Base-by-base conservation (phyloP, 495 filamentous ascomycete genomes). In the Penicillium samsonianum region DNA sequence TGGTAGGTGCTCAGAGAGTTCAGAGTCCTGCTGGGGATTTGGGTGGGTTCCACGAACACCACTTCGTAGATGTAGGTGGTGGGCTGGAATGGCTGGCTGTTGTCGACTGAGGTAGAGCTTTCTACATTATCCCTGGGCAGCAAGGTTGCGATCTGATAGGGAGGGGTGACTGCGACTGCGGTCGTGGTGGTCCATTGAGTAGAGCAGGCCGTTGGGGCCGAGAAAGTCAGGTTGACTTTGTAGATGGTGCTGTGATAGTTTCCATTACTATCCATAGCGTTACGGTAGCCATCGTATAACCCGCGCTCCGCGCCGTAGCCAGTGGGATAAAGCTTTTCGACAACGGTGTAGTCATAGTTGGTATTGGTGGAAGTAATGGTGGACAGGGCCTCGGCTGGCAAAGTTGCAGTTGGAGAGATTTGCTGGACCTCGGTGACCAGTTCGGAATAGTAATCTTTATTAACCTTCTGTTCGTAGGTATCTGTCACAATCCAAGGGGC, bases 401-500 rank as follows among this genome's bases (percentile, higher is more conserved):
- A 58, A 0, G 65, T 71, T 11, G 63, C 62, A 0, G 65, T 69
- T 1, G 64, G 65, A 4, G 63, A 53, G 44, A 72, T 67, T 19
- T 61, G 23, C 19, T 70, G 50, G 17, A 68, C 60, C 20, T 43
- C 42, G 0, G 65, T 68, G 16, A 53, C 52, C 4, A 56, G 23
- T 2, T 38, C 26, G 9, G 53, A 38, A 22, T 61, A 56, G 56
- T 58, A 55, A 40, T 64, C 9, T 4, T 63, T 65, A 5, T 33
- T 46, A 33, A 52, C 22, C 2, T 57, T 46, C 26, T 63, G 47
- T 51, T 73, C 58, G 19, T 64, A 73, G 45, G 55, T 30, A 16
- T 65, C 65, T 3, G 72, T 74, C 25, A 69, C 65, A 20, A 73
- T 67, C 72, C 72, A 74, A 8, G 72, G 72, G 1, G 54, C 57